Conservation (phyloP, 352 stramenopile species). For the Phytopythium montanum region DNA sequence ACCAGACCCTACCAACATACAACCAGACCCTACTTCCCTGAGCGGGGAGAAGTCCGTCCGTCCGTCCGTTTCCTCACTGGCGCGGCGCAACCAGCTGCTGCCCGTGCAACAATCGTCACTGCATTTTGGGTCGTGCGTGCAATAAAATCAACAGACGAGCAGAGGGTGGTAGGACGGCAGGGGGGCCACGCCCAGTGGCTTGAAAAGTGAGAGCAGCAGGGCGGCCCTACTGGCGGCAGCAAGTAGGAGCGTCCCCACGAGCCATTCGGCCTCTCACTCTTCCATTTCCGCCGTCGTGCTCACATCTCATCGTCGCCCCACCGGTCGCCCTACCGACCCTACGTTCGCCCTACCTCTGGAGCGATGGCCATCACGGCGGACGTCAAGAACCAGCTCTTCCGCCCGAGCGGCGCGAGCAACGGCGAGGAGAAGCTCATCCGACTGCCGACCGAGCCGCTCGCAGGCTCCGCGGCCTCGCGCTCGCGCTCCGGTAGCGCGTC, state of each 20-base stretch:
- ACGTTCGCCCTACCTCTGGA: not conserved
- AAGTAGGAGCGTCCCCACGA: no score
- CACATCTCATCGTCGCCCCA: constrained; percentile 3
- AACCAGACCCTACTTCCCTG: not conserved
- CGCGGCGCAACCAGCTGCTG: not conserved
- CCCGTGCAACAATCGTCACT: not conserved
- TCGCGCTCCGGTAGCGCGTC: not conserved
- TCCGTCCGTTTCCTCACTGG: constrained; percentile 4
- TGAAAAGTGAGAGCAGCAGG: not conserved
- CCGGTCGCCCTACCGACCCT: not conserved
- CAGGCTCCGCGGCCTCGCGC: not conserved
- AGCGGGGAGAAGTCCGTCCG: not conserved
- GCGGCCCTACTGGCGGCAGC: no score
- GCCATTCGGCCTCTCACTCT: constrained; percentile 17
- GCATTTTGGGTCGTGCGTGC: not conserved
- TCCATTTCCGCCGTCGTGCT: constrained; percentile 12
- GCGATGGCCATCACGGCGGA: constrained; percentile 42
- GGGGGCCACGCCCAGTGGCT: not conserved
- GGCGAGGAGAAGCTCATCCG: constrained; percentile 29
- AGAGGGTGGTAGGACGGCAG: not conserved
- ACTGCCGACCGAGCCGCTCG: constrained; percentile 16
- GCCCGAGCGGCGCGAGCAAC: constrained; percentile 4
- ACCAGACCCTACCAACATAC: no score
- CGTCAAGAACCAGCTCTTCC: constrained; percentile 49
- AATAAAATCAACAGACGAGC: not conserved